Percentiles rank a stretch among this genome's conserved stretches.
These are phyloP conservation scores for Croton laevigatus DNA, from an alignment of 441 rosid species.

Conservation along the genomic window DNA sequence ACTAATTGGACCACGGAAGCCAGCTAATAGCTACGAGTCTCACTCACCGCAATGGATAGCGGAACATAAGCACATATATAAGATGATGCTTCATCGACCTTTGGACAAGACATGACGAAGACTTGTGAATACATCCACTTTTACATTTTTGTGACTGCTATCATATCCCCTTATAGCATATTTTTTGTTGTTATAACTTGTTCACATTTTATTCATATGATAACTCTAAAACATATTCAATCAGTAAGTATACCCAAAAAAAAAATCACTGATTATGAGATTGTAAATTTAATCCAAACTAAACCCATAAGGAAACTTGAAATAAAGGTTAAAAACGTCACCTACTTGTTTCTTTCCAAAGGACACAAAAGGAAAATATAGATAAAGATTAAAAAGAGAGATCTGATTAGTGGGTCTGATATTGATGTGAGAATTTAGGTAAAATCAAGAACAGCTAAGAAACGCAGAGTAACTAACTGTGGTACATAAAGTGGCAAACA, in stretches of 20 bases:
- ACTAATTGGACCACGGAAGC: background rate
- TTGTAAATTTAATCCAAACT: too few relatives aligned
- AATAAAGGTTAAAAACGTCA: too few relatives aligned
- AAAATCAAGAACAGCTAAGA: background rate
- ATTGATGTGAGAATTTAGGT: background rate
- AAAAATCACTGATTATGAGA: too few relatives aligned
- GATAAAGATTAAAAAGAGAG: background rate
- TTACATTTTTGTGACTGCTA: background rate
- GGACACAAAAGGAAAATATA: too few relatives aligned
- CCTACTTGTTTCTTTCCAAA: too few relatives aligned
- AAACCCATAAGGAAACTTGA: too few relatives aligned
- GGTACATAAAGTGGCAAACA: background rate
- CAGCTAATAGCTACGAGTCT: background rate
- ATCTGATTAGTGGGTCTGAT: background rate
- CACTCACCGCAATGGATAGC: background rate
- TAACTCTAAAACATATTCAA: background rate
- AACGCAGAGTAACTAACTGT: too few relatives aligned
- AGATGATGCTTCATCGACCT: background rate
- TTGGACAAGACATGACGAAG: slow-evolving; percentile 1
- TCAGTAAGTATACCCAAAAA: background rate
- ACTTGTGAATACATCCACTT: background rate
- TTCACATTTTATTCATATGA: too few relatives aligned
- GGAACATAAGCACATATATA: background rate
- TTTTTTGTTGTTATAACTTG: background rate
- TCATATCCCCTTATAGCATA: background rate